Percentiles rank a stretch among this genome's conserved stretches.
These are phyloP conservation scores for bread wheat (Triticum aestivum) DNA, from an alignment of 176 grass and related monocot species.

Conservation along the genomic window IWGSC_CS_RefSeq_v2.1 NC_057803.1:470841214-470841713, in stretches of 20 bases:
- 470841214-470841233: too few species aligned
- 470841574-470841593: conserved; percentile 7
- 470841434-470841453: not conserved
- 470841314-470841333: too few species aligned
- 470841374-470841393: too few species aligned
- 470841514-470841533: conserved; percentile 24
- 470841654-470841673: conserved; percentile 17
- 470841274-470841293: too few species aligned
- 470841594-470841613: conserved; percentile 19
- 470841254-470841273: too few species aligned
- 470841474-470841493: conserved; percentile 12
- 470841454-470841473: conserved; percentile 15
- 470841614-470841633: conserved; percentile 43
- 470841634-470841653: conserved; percentile 30
- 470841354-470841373: too few species aligned
- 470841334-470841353: too few species aligned
- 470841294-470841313: too few species aligned
- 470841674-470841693: conserved; percentile 92
- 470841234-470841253: too few species aligned
- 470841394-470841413: too few species aligned
- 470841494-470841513: conserved; percentile 22
- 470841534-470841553: conserved; percentile 18
- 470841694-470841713: conserved; percentile 99
- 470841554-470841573: not conserved
- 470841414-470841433: too few species aligned